These are phyloP conservation scores for Dothiorella sarmentorum DNA, from an alignment of 2,329 filamentous ascomycete genomes.

Conservation along the genomic window DNA sequence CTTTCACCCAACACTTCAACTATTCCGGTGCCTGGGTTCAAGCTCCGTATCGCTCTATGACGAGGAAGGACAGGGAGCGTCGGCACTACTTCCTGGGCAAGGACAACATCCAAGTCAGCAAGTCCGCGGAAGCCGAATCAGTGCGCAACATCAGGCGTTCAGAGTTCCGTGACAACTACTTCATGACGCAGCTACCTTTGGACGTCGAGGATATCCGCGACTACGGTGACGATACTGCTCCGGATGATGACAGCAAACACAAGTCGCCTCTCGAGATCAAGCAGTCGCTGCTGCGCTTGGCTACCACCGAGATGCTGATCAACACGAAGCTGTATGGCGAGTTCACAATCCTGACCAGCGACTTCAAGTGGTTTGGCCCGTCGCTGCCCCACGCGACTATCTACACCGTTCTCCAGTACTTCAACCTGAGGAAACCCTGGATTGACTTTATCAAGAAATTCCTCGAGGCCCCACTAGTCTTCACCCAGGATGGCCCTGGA, in stretches of 20 bases:
- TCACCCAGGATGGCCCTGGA: conserved; percentile 51
- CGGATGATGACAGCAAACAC: conserved; percentile 25
- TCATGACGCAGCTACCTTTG: conserved; percentile 55
- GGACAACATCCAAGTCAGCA: conserved; percentile 1
- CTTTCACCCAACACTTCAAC: conserved; percentile 38
- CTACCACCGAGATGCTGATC: conserved; percentile 55
- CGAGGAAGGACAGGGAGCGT: conserved; percentile 39
- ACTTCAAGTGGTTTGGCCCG: conserved; percentile 45
- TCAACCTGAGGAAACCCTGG: conserved; percentile 28
- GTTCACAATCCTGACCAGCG: conserved; percentile 54
- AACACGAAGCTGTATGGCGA: conserved; percentile 47
- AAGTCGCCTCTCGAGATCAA: conserved; percentile 50
- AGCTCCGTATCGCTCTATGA: conserved; percentile 30
- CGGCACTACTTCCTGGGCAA: conserved; percentile 45
- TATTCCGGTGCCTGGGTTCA: conserved; percentile 41
- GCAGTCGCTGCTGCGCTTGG: conserved; percentile 55
- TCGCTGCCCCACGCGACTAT: conserved; percentile 29
- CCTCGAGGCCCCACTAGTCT: conserved; percentile 57
- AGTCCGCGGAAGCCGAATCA: conserved; percentile 25
- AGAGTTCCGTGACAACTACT: conserved; percentile 47
- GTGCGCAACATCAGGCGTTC: conserved; percentile 30
- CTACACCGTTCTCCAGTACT: conserved; percentile 28
- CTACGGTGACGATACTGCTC: conserved; percentile 35
- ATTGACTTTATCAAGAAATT: conserved; percentile 30
- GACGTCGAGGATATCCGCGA: conserved; percentile 36